Evolutionary conservation across 208 protist species (phyloP), one percentile per base, ranked within the genome.

Genomic region (Lotmaria passim): DNA sequence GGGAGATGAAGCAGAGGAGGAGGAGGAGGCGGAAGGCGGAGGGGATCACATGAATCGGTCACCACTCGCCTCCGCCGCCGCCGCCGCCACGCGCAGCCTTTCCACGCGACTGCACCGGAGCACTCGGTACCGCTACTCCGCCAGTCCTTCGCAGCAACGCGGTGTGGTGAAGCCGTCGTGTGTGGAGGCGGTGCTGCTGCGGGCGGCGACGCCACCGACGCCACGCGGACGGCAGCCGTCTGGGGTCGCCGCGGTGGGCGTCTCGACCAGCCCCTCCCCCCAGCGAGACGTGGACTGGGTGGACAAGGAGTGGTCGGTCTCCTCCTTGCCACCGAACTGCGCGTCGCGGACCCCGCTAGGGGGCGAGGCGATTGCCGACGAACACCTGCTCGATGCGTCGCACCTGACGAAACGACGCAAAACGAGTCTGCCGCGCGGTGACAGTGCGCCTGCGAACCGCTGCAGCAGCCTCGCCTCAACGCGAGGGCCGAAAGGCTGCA

Each of bases 71-170:
- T 12, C 60, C 21, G 46, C 33, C 46, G 2, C 28, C 59, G 7
- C n/a, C 46, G 15, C 21, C 26, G 7, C 14, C 7, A 8, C 46
- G 0, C 60, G 60, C n/a, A 46, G 33, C 23, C 60, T 66, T 44
- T 55, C 60, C 23, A 66, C 60, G 4, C 44, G 60, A 8, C 60
- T 66, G 31, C 60, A 31, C 43, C 28, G 60, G n/a, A 66, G 60
- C 60, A 66, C 60, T 1, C 60, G 60, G 0, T 66, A 66, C 60
- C 44, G 60, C 6, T 56, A 56, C 60, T 10, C 24, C 39, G 30
- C 8, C 12, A 51, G 17, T 30, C n/a, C 39, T 2, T 23, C 44
- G 0, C 3, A 5, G 0, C 39, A 50, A 7, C 19, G 5, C 19
- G 60, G 60, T 3, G 60, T 66, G 46, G 60, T 66, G 46, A 53